Conservation (phyloP, 2,329 filamentous ascomycete species). For the Paracamarosporium sp. region DNA sequence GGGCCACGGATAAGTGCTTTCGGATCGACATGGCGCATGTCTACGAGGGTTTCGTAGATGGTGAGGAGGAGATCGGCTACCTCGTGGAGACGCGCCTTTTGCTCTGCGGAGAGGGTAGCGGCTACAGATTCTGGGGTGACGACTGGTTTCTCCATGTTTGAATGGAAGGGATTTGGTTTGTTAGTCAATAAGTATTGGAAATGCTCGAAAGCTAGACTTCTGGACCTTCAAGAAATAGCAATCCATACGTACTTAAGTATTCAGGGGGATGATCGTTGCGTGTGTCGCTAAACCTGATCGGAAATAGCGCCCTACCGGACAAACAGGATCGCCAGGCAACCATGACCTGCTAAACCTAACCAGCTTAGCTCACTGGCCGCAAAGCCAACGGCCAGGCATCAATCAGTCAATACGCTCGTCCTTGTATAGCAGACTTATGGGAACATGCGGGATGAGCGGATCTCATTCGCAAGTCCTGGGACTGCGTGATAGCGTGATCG, state of each 20-base stretch:
- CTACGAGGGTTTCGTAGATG: conserved; percentile 17
- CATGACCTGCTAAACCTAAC: neutral
- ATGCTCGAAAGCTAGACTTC: neutral
- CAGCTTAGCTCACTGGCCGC: neutral
- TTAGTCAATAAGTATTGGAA: neutral
- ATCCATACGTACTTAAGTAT: neutral
- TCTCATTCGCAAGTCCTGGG: too few relatives aligned
- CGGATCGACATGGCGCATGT: conserved; percentile 17
- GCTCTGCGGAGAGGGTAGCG: neutral
- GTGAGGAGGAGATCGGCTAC: conserved; percentile 6
- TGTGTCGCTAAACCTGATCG: neutral
- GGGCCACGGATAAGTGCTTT: conserved; percentile 12
- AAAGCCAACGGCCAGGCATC: neutral
- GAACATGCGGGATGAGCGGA: too few relatives aligned
- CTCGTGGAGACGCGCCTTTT: conserved; percentile 4
- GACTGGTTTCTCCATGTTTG: neutral
- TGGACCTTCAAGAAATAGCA: neutral
- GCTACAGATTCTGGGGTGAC: neutral
- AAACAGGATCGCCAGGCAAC: neutral
- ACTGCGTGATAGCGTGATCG: too few relatives aligned
- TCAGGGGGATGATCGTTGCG: neutral
- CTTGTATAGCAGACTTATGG: too few relatives aligned
- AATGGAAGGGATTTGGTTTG: neutral
- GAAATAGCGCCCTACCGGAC: neutral
- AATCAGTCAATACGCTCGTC: too few relatives aligned